phyloP scores from a whole-genome alignment of 2,329 filamentous ascomycete genomes.

The Tolypocladium amazonense region DNA sequence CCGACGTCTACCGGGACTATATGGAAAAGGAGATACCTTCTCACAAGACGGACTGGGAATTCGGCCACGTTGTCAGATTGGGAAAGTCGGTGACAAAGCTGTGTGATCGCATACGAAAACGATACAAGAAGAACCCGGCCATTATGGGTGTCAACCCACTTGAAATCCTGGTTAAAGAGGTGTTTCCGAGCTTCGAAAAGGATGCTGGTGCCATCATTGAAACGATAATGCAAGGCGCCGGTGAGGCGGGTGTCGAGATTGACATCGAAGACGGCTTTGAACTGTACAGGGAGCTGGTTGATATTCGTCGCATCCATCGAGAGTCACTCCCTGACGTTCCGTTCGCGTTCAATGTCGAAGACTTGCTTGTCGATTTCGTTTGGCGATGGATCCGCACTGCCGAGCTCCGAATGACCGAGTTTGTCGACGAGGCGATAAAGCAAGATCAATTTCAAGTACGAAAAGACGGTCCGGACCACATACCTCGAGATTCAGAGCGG shows the following conservation, averaged over 20 bases:
- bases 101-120: constrained; percentile 81
- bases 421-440: constrained; percentile 84
- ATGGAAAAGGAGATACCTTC: constrained; percentile 73
- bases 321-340: constrained; percentile 60
- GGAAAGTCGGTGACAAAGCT: constrained; percentile 78
- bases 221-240: constrained; percentile 65
- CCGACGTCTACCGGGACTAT: constrained; percentile 67
- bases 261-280: constrained; percentile 89
- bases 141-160: constrained; percentile 64
- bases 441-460: constrained; percentile 79
- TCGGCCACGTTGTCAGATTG: constrained; percentile 80
- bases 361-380: constrained; percentile 79
- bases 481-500: constrained; percentile 66
- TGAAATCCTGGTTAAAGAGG: constrained; percentile 67
- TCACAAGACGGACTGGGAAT: constrained; percentile 76
- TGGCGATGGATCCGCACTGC: constrained; percentile 88
- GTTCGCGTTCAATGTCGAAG: constrained; percentile 84
- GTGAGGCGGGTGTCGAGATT: constrained; percentile 62
- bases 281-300: constrained; percentile 78
- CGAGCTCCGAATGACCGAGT: constrained; percentile 67
- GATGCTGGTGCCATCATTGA: constrained; percentile 79
- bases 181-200: constrained; percentile 82
- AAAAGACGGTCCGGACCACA: constrained; percentile 48
- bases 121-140: constrained; percentile 77
- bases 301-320: constrained; percentile 71